Evolutionary conservation across 164 flowering plant genomes (phyloP), one percentile per base, ranked within the genome.

Genomic region (Kingdonia uniflora): DNA sequence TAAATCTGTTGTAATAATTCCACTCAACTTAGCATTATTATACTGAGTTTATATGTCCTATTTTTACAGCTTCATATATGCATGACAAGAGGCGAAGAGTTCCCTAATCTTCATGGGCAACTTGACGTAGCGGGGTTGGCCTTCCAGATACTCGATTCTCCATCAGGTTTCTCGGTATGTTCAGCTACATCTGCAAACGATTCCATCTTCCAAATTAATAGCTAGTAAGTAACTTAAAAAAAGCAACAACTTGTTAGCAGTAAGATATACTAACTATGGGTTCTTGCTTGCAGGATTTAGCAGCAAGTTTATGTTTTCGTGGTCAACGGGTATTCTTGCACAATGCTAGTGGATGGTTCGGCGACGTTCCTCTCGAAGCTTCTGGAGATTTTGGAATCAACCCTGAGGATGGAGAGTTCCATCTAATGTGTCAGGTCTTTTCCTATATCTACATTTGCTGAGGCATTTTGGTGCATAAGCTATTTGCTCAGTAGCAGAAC

Each of bases 321-420:
- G 94, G 95, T 59, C 99, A 88, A 66, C 68, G 91, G 20, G 71
- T 86, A 68, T 86, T 88, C 63, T 63, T 92, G 66, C 89, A 88
- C 56, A 86, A 84, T 75, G 80, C 89, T 29, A 81, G 78, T 74
- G 99, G 99, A 49, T 86, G 83, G 89, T 92, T 82, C 78, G 99
- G 99, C 46, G 76, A 68, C 67, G 84, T 78, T 69, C 95, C 99
- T 63, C 65, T 92, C 55, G 99, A 92, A 73, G 95, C 91, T 59
- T 86, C 99, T 68, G 96, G 99, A 58, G 96, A 86, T 69, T 88
- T 92, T 69, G 99, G 95, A 49, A 79, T 92, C 63, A 75, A 92
- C 63, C 99, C 97, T n/a, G 96, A 87, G 52, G 85, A 92, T 66
- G 99, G 99, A 55, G 94, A 82, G 64, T 92, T 86, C 68, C 99